Evolutionary conservation across 1,284 basidiomycete genomes (phyloP).

Genomic region (Chondrostereum purpureum): DNA sequence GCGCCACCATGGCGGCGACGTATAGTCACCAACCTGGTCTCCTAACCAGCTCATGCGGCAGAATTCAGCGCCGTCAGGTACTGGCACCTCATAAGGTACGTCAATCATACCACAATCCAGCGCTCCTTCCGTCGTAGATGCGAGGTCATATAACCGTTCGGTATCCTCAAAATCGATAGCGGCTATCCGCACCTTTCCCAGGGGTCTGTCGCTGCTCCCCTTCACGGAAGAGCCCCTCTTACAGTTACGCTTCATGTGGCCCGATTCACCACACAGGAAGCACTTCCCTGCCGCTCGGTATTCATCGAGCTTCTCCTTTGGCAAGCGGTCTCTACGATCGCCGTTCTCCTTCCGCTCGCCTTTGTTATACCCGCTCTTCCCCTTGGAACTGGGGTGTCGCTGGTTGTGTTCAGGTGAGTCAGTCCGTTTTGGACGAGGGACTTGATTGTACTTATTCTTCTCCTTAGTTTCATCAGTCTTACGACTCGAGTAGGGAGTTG

Average conservation of each 20-base stretch:
- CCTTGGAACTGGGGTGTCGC: background rate
- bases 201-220: too few relatives aligned
- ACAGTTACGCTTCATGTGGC: slow-evolving; percentile 14
- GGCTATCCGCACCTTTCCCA: too few relatives aligned
- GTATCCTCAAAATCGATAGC: too few relatives aligned
- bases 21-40: too few relatives aligned
- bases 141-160: too few relatives aligned
- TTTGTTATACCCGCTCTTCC: slow-evolving; percentile 3
- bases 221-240: slow-evolving; percentile 2
- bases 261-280: slow-evolving; percentile 14
- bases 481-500: slow-evolving; percentile 3
- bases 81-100: too few relatives aligned
- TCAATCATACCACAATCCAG: too few relatives aligned
- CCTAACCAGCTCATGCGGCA: too few relatives aligned
- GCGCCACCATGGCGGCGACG: too few relatives aligned
- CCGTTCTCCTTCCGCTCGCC: slow-evolving; percentile 2
- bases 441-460: background rate
- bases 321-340: slow-evolving; percentile 6
- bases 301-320: background rate
- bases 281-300: slow-evolving; percentile 12
- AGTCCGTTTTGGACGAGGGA: background rate
- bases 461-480: background rate
- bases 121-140: too few relatives aligned
- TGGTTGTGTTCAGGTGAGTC: background rate
- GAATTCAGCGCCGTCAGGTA: too few relatives aligned